A percentile compares a stretch with the other conserved stretches of the same genome.
phyloP scores from a whole-genome alignment of 2,329 filamentous ascomycete genomes.

The Coleophoma cylindrospora region DNA sequence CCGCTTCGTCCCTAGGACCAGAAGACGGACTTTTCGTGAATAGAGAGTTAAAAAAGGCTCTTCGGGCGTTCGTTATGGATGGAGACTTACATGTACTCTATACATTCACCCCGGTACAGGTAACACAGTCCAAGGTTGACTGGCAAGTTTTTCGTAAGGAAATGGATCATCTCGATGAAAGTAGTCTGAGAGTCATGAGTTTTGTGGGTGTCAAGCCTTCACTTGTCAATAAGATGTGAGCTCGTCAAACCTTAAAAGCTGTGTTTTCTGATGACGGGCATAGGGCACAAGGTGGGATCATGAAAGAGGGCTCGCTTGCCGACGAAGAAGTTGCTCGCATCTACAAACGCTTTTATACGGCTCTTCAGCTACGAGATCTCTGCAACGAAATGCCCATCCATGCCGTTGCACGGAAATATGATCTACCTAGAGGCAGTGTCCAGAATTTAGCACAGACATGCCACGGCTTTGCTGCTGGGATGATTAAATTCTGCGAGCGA shows the following conservation, averaged over 20 bases:
- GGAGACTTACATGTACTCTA: slow-evolving; percentile 78
- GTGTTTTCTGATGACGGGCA: slow-evolving; percentile 3
- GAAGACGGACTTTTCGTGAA: slow-evolving; percentile 72
- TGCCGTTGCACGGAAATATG: slow-evolving; percentile 64
- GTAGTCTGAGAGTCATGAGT: slow-evolving; percentile 61
- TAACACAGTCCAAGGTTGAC: slow-evolving; percentile 51
- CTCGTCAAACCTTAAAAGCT: background rate
- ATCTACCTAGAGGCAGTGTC: slow-evolving; percentile 63
- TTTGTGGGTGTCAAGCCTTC: slow-evolving; percentile 66
- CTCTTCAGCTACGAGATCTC: slow-evolving; percentile 71
- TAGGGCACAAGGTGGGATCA: slow-evolving; percentile 61
- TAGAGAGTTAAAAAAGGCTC: slow-evolving; percentile 60
- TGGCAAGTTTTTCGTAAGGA: slow-evolving; percentile 71
- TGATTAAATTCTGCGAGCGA: slow-evolving; percentile 73
- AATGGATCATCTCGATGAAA: slow-evolving; percentile 66
- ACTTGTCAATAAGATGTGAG: slow-evolving; percentile 61
- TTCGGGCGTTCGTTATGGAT: slow-evolving; percentile 73
- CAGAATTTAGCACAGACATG: slow-evolving; percentile 71
- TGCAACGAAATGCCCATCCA: slow-evolving; percentile 73
- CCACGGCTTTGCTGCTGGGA: slow-evolving; percentile 72
- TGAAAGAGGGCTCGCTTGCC: slow-evolving; percentile 57
- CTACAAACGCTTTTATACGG: slow-evolving; percentile 69
- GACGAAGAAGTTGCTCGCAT: slow-evolving; percentile 58
- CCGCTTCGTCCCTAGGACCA: slow-evolving; percentile 67
- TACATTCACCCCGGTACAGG: slow-evolving; percentile 69